A percentile compares a stretch with the other conserved stretches of the same genome.
phyloP scores from a whole-genome alignment of 164 flowering plant genomes.

The Annona squamosa region DNA sequence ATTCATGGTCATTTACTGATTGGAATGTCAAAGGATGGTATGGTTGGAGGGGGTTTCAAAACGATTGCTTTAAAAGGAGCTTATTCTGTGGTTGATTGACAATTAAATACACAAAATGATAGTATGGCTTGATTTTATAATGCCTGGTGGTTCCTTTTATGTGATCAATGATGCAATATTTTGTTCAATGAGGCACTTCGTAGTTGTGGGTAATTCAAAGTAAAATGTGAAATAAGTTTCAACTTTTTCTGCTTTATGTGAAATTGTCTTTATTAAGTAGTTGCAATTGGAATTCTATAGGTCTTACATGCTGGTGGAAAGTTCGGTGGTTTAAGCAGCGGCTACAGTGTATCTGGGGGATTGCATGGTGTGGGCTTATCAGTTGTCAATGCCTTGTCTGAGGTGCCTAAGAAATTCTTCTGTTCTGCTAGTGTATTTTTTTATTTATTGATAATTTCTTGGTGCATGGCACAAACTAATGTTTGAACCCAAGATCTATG shows the following conservation, averaged over 20 bases:
- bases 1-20: no score
- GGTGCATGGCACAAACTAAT: no score
- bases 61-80: no score
- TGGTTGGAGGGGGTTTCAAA: no score
- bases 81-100: no score
- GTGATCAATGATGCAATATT: not conserved
- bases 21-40: no score
- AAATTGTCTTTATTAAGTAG: not conserved
- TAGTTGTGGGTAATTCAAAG: not conserved
- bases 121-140: no score
- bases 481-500: no score
- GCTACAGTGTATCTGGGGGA: constrained; percentile 95
- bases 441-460: not conserved
- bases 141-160: not conserved
- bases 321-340: constrained; percentile 95
- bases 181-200: not conserved
- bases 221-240: not conserved
- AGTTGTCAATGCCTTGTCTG: constrained; percentile 97
- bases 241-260: not conserved
- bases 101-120: no score
- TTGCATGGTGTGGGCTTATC: constrained; percentile 97
- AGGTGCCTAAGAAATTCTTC: constrained; percentile 38
- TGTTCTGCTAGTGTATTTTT: not conserved
- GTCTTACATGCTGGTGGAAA: constrained; percentile 99
- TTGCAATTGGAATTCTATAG: constrained; percentile 33